A percentile compares a stretch with the other conserved stretches of the same genome.
These are phyloP conservation scores for Phytophthora meadii DNA, from an alignment of 352 stramenopile species.

Conservation along the genomic window DNA sequence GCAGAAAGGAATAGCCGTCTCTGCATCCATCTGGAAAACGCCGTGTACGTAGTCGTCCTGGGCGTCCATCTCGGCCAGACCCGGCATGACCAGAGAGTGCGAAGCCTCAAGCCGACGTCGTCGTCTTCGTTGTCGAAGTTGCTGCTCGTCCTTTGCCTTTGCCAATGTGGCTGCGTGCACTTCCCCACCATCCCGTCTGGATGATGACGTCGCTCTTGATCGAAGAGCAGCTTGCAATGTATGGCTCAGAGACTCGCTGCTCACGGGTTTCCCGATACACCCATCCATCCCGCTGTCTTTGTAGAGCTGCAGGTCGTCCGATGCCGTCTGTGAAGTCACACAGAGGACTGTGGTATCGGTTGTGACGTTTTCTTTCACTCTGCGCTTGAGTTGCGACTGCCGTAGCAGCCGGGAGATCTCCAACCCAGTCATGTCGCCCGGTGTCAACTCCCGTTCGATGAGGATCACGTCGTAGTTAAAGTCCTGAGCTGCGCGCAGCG, in stretches of 20 bases:
- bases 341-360: conserved; percentile 59
- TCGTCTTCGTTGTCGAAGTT: conserved; percentile 44
- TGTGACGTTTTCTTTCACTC: conserved; percentile 36
- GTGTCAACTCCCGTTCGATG: conserved; percentile 71
- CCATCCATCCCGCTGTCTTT: conserved; percentile 92
- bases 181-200: conserved; percentile 18
- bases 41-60: conserved; percentile 59
- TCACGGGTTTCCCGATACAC: conserved; percentile 88
- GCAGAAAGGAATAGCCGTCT: conserved; percentile 93
- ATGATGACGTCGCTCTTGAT: conserved; percentile 1
- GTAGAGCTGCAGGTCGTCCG: conserved; percentile 84
- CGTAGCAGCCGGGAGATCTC: conserved; percentile 84
- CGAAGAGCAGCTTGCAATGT: conserved; percentile 85
- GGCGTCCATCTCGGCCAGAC: conserved; percentile 53
- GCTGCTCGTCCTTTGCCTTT: conserved; percentile 52
- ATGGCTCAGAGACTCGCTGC: conserved; percentile 62
- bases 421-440: conserved; percentile 58
- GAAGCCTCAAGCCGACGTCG: conserved; percentile 50
- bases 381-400: conserved; percentile 71
- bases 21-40: conserved; percentile 92
- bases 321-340: conserved; percentile 65
- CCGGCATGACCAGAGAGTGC: conserved; percentile 50
- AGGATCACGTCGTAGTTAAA: conserved; percentile 86
- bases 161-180: conserved; percentile 49
- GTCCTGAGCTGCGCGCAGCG: conserved; percentile 55